phyloP scores from a whole-genome alignment of 1,284 basidiomycete genomes.

The Ustilago tritici region DNA sequence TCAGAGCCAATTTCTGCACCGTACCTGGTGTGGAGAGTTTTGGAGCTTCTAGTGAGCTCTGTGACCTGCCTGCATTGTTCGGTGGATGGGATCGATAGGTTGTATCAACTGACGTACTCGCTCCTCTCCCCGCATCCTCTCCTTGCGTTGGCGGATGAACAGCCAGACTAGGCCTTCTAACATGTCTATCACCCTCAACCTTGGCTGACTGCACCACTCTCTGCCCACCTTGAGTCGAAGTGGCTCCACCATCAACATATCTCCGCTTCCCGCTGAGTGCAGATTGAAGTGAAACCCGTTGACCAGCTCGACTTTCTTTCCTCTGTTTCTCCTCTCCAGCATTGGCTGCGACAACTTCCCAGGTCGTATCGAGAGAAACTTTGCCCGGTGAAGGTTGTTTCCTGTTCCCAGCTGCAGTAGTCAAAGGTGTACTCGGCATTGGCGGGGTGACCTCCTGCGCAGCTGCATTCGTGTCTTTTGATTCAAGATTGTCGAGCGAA shows the following conservation, averaged over 20 bases:
- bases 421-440: constrained; percentile 9
- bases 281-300: constrained; percentile 26
- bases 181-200: not conserved
- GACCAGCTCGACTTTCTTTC: constrained; percentile 3
- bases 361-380: constrained; percentile 25
- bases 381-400: constrained; percentile 12
- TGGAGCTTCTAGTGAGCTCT: constrained; percentile 15
- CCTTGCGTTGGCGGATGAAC: not conserved
- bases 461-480: constrained; percentile 2
- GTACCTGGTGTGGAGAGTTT: not conserved
- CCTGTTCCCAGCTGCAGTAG: not conserved
- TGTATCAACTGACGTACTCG: constrained; percentile 12
- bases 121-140: not conserved
- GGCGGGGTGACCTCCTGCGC: constrained; percentile 13
- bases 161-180: not conserved
- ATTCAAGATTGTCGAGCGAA: constrained; percentile 30
- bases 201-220: not conserved
- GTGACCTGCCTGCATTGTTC: not conserved
- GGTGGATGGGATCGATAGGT: not conserved
- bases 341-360: constrained; percentile 9
- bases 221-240: not conserved
- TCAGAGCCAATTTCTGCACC: constrained; percentile 48
- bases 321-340: not conserved
- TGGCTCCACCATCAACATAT: constrained; percentile 11
- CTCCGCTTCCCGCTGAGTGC: constrained; percentile 10